Percentiles rank a stretch among this genome's conserved stretches.
These are phyloP conservation scores for Parastagonospora nodorum DNA, from an alignment of 2,329 filamentous ascomycete genomes.

Conservation along the genomic window DNA sequence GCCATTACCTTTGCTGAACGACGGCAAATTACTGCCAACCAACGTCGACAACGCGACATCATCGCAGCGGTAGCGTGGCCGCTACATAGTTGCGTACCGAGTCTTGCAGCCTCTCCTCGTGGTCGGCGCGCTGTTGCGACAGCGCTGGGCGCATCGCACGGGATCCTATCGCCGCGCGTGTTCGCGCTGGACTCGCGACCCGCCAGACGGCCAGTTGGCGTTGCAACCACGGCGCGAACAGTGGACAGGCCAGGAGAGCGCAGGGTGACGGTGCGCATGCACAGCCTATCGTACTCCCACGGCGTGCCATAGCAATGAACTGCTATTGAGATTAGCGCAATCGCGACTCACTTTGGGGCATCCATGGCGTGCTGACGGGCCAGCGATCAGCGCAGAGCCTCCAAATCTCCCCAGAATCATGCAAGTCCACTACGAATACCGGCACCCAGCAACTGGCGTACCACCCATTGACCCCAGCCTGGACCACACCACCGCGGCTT, in stretches of 20 bases:
- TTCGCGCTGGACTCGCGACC: constrained; percentile 22
- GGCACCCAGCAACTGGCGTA: constrained; percentile 35
- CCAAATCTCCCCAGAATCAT: constrained; percentile 33
- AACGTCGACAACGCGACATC: constrained; percentile 18
- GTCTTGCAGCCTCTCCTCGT: neutral
- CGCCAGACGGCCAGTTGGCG: neutral
- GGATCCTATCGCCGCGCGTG: constrained; percentile 29
- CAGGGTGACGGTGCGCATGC: neutral
- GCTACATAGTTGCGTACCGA: constrained; percentile 8
- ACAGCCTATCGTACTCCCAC: constrained; percentile 13
- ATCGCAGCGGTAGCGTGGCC: constrained; percentile 9
- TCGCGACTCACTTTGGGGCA: constrained; percentile 22
- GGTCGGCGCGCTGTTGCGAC: constrained; percentile 11
- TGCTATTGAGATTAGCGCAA: constrained; percentile 26
- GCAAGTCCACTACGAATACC: constrained; percentile 48
- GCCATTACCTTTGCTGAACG: constrained; percentile 20
- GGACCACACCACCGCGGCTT: constrained; percentile 37
- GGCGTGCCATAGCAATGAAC: constrained; percentile 19
- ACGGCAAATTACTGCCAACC: constrained; percentile 35
- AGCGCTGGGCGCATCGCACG: constrained; percentile 36
- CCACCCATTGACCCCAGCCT: constrained; percentile 45
- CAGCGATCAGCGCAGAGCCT: constrained; percentile 24
- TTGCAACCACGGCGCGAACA: neutral
- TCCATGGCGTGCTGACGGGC: constrained; percentile 41
- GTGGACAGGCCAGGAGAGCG: too few species aligned